A percentile compares a stretch with the other conserved stretches of the same genome.
phyloP scores from a whole-genome alignment of 2,329 filamentous ascomycete genomes.

The Orbilia brochopaga region DNA sequence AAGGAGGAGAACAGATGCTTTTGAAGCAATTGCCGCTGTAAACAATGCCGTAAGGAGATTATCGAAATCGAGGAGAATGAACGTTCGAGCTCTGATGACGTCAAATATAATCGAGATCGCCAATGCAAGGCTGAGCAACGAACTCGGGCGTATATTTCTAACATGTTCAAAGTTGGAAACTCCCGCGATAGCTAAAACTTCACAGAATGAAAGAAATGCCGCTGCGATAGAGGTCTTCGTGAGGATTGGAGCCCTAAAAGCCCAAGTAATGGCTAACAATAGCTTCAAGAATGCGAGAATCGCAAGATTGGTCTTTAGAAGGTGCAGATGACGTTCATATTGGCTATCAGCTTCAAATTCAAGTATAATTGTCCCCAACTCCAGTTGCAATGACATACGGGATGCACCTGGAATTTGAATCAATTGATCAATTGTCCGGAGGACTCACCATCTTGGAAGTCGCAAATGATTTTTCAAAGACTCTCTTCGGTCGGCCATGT shows the following conservation, averaged over 20 bases:
- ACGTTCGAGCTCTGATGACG: slow-evolving; percentile 25
- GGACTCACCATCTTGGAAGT: slow-evolving; percentile 32
- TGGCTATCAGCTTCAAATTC: slow-evolving; percentile 12
- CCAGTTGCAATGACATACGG: too few species aligned
- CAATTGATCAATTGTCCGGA: background rate
- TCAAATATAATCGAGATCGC: slow-evolving; percentile 35
- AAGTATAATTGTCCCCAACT: background rate
- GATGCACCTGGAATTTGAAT: background rate
- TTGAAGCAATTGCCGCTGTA: slow-evolving; percentile 30
- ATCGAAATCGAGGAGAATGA: slow-evolving; percentile 40
- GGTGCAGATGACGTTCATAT: background rate
- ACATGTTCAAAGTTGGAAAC: slow-evolving; percentile 41
- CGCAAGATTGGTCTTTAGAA: slow-evolving; percentile 23
- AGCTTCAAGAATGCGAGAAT: slow-evolving; percentile 36
- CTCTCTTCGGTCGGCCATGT: slow-evolving; percentile 21
- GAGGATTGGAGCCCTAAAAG: slow-evolving; percentile 22
- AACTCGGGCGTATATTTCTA: slow-evolving; percentile 41
- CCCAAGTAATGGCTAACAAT: slow-evolving; percentile 28
- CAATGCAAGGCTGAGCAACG: slow-evolving; percentile 31
- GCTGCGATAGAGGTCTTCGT: slow-evolving; percentile 30
- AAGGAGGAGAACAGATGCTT: slow-evolving; percentile 30
- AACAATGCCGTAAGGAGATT: slow-evolving; percentile 41
- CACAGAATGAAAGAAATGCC: slow-evolving; percentile 43
- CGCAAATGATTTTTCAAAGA: slow-evolving; percentile 43
- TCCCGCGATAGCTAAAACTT: slow-evolving; percentile 31